Evolutionary conservation across 805 yeast genomes (phyloP), one percentile per base, ranked within the genome.

Genomic region (Candida oleophila): DNA sequence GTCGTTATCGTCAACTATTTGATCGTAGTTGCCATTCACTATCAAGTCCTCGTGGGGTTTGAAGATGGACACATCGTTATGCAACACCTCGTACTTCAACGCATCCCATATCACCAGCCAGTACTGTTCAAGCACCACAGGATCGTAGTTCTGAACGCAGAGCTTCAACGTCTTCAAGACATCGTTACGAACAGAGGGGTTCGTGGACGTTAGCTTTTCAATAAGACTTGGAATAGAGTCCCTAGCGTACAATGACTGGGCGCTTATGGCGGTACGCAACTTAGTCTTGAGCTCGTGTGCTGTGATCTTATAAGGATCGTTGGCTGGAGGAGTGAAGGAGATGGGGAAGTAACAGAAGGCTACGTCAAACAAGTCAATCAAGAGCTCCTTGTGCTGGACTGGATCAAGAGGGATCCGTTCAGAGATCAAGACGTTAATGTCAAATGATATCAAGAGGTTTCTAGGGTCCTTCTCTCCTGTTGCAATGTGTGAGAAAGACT

Each of bases 321-420:
- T 88, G 41, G 82, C 80, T 3, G 98, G 96, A 1, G 98, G 96
- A 48, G 83, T 83, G 68, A 95, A 94, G 1, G 97, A 87, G 38
- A 94, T 91, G 11, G 99, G 99, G 69, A 92, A 94, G 68, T 94
- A 94, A 65, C 99, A 94, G 61, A 92, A 95, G 36, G 89, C 74
- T 32, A 87, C 81, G 61, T 94, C 99, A 61, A 91, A 95, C 49
- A 94, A 62, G 8, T 87, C 89, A 53, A 85, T 85, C 28, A 77
- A 59, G 56, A 62, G 68, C n/a, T 64, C 61, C 37, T 64, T 53
- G 42, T 80, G 70, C 3, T 71, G 60, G 2, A 47, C 43, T 2
- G 46, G 36, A 30, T 63, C 67, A 41, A 70, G 64, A 3, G 43
- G 51, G 22, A 81, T 68, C 2, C 55, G 55, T 18, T 59, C 48